These are phyloP conservation scores for Saccharomyces hybrid DNA, from an alignment of 1,139 yeast genomes.

Conservation along the genomic window DNA sequence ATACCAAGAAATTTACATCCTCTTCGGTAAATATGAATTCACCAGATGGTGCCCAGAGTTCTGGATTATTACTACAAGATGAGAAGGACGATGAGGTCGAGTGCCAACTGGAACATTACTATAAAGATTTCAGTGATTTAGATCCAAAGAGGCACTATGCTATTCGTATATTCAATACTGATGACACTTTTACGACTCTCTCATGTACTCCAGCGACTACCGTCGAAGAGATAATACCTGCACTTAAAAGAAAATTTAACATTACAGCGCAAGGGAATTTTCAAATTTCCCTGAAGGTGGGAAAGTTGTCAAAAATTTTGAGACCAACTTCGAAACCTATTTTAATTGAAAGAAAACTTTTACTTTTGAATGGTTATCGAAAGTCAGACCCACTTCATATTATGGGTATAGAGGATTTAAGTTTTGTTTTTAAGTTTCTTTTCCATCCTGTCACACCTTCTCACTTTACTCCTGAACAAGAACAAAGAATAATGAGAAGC, in stretches of 20 bases:
- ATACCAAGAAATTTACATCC: not conserved
- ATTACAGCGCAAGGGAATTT: conserved; percentile 63
- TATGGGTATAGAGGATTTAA: conserved; percentile 80
- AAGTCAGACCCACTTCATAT: conserved; percentile 68
- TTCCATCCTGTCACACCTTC: conserved; percentile 66
- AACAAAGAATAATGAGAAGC: conserved; percentile 49
- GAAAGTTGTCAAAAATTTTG: conserved; percentile 68
- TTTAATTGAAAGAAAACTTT: conserved; percentile 62
- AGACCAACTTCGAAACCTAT: conserved; percentile 72
- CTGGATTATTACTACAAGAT: conserved; percentile 17
- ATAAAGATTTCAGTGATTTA: conserved; percentile 29
- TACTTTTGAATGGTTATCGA: conserved; percentile 72
- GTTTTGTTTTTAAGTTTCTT: conserved; percentile 77
- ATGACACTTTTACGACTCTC: conserved; percentile 75
- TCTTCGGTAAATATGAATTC: conserved; percentile 6
- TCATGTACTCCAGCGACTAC: conserved; percentile 68
- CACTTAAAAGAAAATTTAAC: conserved; percentile 61
- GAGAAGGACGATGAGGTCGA: conserved; percentile 34
- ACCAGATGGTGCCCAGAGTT: conserved; percentile 3
- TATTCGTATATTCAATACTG: conserved; percentile 67
- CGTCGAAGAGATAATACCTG: conserved; percentile 62
- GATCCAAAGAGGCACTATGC: conserved; percentile 29
- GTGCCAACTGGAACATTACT: conserved; percentile 28
- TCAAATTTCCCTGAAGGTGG: conserved; percentile 72
- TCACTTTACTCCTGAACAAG: conserved; percentile 61